Evolutionary conservation across 805 yeast genomes (phyloP).

Genomic region (Metschnikowia orientalis): DNA sequence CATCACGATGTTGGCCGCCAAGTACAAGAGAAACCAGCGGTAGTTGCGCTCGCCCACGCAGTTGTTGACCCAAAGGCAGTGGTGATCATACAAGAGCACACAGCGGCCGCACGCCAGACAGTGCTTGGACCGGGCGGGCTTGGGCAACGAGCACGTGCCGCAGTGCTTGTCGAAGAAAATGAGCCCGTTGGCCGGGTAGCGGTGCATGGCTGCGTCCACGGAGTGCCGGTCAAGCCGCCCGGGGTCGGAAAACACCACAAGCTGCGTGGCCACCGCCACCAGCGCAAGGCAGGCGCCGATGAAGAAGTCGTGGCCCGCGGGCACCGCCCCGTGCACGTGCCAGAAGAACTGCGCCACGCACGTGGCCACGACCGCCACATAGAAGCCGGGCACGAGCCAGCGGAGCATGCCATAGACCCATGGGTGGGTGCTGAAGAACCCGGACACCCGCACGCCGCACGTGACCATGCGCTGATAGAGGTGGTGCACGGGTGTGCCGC

Average conservation of each 20-base stretch:
- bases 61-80: slow-evolving; percentile 64
- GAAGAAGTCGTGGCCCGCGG: slow-evolving; percentile 15
- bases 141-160: slow-evolving; percentile 40
- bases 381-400: slow-evolving; percentile 44
- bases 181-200: slow-evolving; percentile 44
- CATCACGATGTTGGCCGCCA: slow-evolving; percentile 39
- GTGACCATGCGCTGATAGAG: slow-evolving; percentile 14
- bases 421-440: slow-evolving; percentile 7
- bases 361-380: slow-evolving; percentile 31
- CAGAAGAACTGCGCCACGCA: slow-evolving; percentile 32
- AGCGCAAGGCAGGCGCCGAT: slow-evolving; percentile 29
- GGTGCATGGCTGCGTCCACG: slow-evolving; percentile 8
- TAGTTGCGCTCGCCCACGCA: slow-evolving; percentile 71
- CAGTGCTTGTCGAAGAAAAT: slow-evolving; percentile 49
- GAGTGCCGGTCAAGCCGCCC: slow-evolving; percentile 29
- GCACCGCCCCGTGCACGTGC: slow-evolving; percentile 23
- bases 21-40: slow-evolving; percentile 53
- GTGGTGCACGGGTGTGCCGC: slow-evolving; percentile 32
- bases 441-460: slow-evolving; percentile 4
- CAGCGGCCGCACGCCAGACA: slow-evolving; percentile 58
- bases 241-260: slow-evolving; percentile 41
- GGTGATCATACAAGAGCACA: slow-evolving; percentile 50
- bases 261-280: slow-evolving; percentile 32
- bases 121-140: slow-evolving; percentile 65
- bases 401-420: slow-evolving; percentile 19